Base-by-base conservation (phyloP, 2,329 filamentous ascomycete species). In the Aspergillus ochraceoroseus region DNA sequence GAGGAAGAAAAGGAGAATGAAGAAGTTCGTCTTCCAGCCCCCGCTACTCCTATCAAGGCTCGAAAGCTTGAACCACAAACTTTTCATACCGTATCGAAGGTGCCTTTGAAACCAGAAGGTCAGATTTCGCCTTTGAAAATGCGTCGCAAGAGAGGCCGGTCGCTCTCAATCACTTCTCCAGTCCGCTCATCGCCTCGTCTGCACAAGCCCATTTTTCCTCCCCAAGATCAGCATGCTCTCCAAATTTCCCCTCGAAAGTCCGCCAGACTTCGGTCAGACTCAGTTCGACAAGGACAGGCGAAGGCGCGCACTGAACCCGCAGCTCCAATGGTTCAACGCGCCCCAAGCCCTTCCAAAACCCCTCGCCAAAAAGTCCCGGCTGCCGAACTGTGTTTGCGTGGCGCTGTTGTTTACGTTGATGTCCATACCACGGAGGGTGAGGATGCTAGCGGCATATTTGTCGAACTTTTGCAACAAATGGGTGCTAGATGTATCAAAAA, bases 371-470 rank as follows among this genome's bases (percentile, higher is more conserved):
- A 51, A 19, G 43, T 47, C 2, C 42, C 46, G 7, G 44, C 54
- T 6, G 49, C 54, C 14, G 46, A 58, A 15, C 55, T 58, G 8
- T 58, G 85, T 3, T 71, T 90, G 2, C 73, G 75, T 13, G 87
- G 87, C 1, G 84, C 81, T 11, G 77, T 87, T 2, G 84, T 92
- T 3, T 87, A 82, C 57, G 85, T 92, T 2, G 87, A 95, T 61
- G 86, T 94, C 2, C 79, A 87, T 58, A 89, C 85, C 0, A 84
- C 78, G 6, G 85, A 92, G 55, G 87, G 87, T 4, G 82, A 80
- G 15, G 85, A 92, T 63, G 85, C 85, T 5, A 87, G 83, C 55
- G 76, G 76, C n/a, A 79, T 92, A 41, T 94, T 94, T 59, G 75
- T 86, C 11, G 84, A 89, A 52, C 73, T 94, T 5, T 74, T 94